Evolutionary conservation across 2,329 filamentous ascomycete species (phyloP).

Genomic region (Clonostachys byssicola): DNA sequence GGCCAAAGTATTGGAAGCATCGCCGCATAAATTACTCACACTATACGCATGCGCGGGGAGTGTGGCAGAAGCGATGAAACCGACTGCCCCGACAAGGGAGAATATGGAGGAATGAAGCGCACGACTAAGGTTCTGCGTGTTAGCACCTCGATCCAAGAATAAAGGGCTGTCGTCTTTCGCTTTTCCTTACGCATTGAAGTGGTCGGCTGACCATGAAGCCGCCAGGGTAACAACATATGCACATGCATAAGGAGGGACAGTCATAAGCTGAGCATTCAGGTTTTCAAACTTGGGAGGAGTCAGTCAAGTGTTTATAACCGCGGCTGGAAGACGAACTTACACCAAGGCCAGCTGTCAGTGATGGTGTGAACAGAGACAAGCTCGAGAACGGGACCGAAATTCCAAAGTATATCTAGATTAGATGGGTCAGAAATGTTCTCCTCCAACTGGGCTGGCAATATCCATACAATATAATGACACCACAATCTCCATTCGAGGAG

Average conservation of each 20-base stretch:
- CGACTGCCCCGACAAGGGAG: constrained; percentile 37
- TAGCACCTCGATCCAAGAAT: neutral
- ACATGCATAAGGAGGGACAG: constrained; percentile 56
- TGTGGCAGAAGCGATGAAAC: constrained; percentile 55
- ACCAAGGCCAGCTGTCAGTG: constrained; percentile 46
- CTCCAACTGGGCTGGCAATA: neutral
- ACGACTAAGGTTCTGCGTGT: constrained; percentile 12
- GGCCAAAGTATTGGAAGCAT: neutral
- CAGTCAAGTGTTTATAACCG: neutral
- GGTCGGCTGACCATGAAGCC: constrained; percentile 55
- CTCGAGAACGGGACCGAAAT: constrained; percentile 49
- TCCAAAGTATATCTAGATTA: constrained; percentile 32
- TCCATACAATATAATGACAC: constrained; percentile 47
- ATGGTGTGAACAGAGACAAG: constrained; percentile 54
- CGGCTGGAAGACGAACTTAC: constrained; percentile 6
- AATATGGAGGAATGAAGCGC: constrained; percentile 32
- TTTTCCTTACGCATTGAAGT: constrained; percentile 34
- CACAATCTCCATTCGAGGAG: constrained; percentile 62
- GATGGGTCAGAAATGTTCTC: neutral
- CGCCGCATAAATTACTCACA: constrained; percentile 14
- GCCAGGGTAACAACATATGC: constrained; percentile 36
- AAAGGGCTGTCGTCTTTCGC: neutral
- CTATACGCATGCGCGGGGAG: constrained; percentile 52
- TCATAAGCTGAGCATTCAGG: constrained; percentile 55
- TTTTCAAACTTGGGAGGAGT: constrained; percentile 18